phyloP scores from a whole-genome alignment of 257 asterid species.

The Salvia miltiorrhiza region DNA sequence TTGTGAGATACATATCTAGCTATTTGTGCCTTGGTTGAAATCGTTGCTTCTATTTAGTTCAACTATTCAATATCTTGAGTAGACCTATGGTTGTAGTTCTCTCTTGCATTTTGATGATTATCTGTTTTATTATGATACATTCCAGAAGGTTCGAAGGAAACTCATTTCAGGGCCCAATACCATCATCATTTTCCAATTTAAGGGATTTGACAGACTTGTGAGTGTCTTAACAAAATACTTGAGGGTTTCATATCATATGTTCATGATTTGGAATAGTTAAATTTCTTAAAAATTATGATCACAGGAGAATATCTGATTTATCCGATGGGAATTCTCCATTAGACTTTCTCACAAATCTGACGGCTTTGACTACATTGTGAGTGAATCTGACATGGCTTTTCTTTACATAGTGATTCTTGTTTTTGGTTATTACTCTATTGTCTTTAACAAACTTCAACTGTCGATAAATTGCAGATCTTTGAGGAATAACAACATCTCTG shows the following conservation, averaged over 20 bases:
- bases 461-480: constrained; percentile 41
- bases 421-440: neutral
- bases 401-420: neutral
- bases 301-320: constrained; percentile 76
- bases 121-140: neutral
- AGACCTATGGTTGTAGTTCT: neutral
- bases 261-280: neutral
- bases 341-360: constrained; percentile 52
- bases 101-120: neutral
- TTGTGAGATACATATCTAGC: constrained; percentile 27
- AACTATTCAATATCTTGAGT: neutral
- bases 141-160: constrained; percentile 74
- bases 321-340: constrained; percentile 61
- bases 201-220: constrained; percentile 55
- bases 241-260: neutral
- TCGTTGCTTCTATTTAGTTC: neutral
- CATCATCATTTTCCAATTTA: constrained; percentile 61
- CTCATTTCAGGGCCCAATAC: constrained; percentile 69
- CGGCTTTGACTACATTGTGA: constrained; percentile 54
- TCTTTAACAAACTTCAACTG: neutral
- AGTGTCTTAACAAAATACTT: constrained; percentile 24
- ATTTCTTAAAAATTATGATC: neutral
- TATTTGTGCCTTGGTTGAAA: neutral
- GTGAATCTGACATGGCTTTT: constrained; percentile 16
- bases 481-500: constrained; percentile 73